Conservation (phyloP, 306 rosid species). For the Trifolium dubium region DNA sequence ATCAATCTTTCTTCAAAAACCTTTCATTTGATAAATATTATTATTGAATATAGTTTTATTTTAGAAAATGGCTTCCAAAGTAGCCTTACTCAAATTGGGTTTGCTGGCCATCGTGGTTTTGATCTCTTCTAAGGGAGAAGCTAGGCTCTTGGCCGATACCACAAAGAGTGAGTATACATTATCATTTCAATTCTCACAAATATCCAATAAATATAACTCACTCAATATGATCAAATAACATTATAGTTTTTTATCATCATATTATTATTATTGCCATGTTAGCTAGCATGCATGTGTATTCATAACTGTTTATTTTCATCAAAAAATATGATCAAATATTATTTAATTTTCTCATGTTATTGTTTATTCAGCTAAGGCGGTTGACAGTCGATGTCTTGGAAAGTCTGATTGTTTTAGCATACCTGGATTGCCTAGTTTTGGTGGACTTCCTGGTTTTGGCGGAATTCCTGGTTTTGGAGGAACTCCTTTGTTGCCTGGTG, state of each 20-base stretch:
- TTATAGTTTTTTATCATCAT: background rate
- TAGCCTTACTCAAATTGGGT: background rate
- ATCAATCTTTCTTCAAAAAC: background rate
- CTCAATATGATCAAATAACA: background rate
- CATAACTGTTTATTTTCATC: background rate
- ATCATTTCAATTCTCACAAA: background rate
- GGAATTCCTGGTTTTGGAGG: background rate
- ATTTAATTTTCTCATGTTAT: background rate
- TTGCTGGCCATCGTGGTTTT: constrained; percentile 41
- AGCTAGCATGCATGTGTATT: background rate
- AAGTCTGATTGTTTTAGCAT: background rate
- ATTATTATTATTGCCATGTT: background rate
- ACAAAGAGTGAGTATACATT: background rate
- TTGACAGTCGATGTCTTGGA: background rate
- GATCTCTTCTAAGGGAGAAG: constrained; percentile 11
- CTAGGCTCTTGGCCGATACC: constrained; percentile 22
- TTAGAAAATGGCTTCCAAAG: constrained; percentile 46
- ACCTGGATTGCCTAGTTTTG: background rate
- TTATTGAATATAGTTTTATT: background rate
- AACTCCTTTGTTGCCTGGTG: background rate
- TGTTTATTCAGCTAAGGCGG: background rate
- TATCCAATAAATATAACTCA: background rate
- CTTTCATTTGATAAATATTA: background rate
- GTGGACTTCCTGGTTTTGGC: background rate
- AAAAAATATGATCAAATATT: background rate